phyloP scores from a whole-genome alignment of 768 basidiomycete genomes.

The Lactarius akahatsu region DNA sequence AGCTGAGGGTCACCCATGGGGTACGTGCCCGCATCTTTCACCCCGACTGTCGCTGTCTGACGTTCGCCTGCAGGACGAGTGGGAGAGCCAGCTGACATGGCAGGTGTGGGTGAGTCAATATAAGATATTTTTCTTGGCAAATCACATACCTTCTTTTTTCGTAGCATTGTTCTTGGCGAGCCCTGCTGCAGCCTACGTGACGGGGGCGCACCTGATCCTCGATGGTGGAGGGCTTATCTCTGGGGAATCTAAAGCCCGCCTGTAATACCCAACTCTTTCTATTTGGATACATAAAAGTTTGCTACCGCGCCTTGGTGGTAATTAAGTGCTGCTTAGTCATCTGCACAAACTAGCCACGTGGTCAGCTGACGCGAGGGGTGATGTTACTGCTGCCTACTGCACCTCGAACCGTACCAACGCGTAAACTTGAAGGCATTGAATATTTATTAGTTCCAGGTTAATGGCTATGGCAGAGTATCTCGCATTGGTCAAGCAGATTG shows the following conservation, averaged over 20 bases:
- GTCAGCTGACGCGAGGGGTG: background rate
- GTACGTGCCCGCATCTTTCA: slow-evolving; percentile 37
- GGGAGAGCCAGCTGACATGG: slow-evolving; percentile 65
- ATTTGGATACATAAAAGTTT: no score
- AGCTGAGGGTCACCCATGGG: slow-evolving; percentile 59
- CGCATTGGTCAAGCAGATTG: slow-evolving; percentile 17
- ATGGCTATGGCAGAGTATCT: slow-evolving; percentile 2
- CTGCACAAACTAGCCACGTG: background rate
- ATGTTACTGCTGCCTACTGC: background rate
- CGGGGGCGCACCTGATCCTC: slow-evolving; percentile 67
- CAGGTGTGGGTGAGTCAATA: slow-evolving; percentile 50
- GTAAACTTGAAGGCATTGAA: background rate
- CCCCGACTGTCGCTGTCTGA: background rate
- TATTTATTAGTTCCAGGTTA: background rate
- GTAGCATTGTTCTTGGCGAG: slow-evolving; percentile 45
- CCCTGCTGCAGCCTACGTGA: slow-evolving; percentile 70
- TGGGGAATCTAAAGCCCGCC: slow-evolving; percentile 3
- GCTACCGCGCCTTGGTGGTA: no score
- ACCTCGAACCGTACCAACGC: background rate
- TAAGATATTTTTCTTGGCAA: background rate
- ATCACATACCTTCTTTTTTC: background rate
- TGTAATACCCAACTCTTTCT: slow-evolving; percentile 3
- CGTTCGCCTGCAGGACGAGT: slow-evolving; percentile 51
- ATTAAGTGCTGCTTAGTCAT: background rate
- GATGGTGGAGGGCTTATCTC: slow-evolving; percentile 48